These are phyloP conservation scores for Leishmania major DNA, from an alignment of 208 protist genomes.

Conservation along the genomic window DNA sequence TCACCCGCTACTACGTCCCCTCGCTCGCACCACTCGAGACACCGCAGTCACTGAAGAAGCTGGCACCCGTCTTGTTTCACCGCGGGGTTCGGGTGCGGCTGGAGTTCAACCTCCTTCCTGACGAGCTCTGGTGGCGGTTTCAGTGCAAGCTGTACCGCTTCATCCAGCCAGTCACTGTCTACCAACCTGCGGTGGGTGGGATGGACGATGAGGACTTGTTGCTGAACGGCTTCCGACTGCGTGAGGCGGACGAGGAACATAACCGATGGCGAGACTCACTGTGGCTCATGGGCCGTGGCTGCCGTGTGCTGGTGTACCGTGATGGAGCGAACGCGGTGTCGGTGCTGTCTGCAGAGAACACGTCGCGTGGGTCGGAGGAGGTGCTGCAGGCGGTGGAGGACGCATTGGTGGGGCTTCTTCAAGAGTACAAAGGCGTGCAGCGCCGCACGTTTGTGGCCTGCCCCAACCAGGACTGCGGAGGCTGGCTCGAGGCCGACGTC, in stretches of 20 bases:
- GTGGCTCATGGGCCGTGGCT: slow-evolving; percentile 69
- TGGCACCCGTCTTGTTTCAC: slow-evolving; percentile 82
- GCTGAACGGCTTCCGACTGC: slow-evolving; percentile 63
- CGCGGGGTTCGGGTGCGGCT: slow-evolving; percentile 70
- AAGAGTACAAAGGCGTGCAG: slow-evolving; percentile 74
- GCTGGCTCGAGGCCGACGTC: slow-evolving; percentile 59
- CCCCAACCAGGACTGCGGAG: slow-evolving; percentile 63
- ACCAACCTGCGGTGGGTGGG: slow-evolving; percentile 47
- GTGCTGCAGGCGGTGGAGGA: slow-evolving; percentile 69
- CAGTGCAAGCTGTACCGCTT: slow-evolving; percentile 70
- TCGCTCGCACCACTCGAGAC: slow-evolving; percentile 68
- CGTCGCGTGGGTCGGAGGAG: slow-evolving; percentile 49
- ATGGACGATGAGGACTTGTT: slow-evolving; percentile 54
- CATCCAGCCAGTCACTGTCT: slow-evolving; percentile 59
- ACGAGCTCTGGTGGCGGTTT: slow-evolving; percentile 88
- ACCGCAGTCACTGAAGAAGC: slow-evolving; percentile 50
- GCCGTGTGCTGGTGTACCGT: slow-evolving; percentile 78
- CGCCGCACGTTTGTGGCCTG: slow-evolving; percentile 64
- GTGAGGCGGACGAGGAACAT: slow-evolving; percentile 82
- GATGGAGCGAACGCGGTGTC: slow-evolving; percentile 60
- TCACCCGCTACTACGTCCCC: slow-evolving; percentile 84
- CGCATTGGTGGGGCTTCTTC: slow-evolving; percentile 50
- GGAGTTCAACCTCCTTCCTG: slow-evolving; percentile 88
- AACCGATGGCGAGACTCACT: slow-evolving; percentile 87
- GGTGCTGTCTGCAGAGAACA: slow-evolving; percentile 63